phyloP scores from a whole-genome alignment of 2,329 filamentous ascomycete genomes.

The Fusarium tjaetaba region DNA sequence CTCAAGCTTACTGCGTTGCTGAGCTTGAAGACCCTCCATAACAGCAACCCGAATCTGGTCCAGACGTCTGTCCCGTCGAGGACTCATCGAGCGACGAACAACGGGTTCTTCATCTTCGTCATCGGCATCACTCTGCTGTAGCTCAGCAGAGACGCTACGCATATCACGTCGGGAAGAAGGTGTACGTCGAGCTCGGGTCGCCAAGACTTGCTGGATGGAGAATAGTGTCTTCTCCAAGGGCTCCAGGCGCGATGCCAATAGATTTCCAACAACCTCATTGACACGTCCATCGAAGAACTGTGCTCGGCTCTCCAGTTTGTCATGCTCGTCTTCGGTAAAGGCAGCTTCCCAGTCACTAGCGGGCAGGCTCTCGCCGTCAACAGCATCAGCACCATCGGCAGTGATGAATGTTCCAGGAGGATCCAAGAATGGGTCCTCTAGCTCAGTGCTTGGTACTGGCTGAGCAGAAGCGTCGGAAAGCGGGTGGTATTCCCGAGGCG shows the following conservation, averaged over 20 bases:
- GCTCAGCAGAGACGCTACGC: slow-evolving; percentile 75
- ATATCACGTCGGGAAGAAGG: slow-evolving; percentile 67
- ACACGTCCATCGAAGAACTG: slow-evolving; percentile 93
- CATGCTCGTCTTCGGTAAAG: slow-evolving; percentile 83
- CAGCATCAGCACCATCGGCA: slow-evolving; percentile 60
- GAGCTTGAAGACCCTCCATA: slow-evolving; percentile 75
- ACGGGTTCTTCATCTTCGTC: slow-evolving; percentile 85
- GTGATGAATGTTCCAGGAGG: slow-evolving; percentile 58
- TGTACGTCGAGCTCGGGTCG: slow-evolving; percentile 63
- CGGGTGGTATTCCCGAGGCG: slow-evolving; percentile 65
- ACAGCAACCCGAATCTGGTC: slow-evolving; percentile 83
- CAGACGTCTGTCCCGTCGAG: slow-evolving; percentile 78
- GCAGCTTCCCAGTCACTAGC: slow-evolving; percentile 93
- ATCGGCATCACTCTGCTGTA: slow-evolving; percentile 88
- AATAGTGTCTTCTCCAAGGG: slow-evolving; percentile 84
- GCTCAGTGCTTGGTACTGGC: slow-evolving; percentile 61
- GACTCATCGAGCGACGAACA: slow-evolving; percentile 77
- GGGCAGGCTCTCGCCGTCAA: slow-evolving; percentile 65
- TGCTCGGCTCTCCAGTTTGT: slow-evolving; percentile 82
- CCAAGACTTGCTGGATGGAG: slow-evolving; percentile 77
- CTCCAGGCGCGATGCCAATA: slow-evolving; percentile 79
- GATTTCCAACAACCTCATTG: slow-evolving; percentile 82
- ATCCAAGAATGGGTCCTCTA: slow-evolving; percentile 72
- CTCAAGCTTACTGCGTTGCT: slow-evolving; percentile 57
- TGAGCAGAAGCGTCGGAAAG: slow-evolving; percentile 59